Base-by-base conservation (phyloP, 2,329 filamentous ascomycete genomes). In the Thyridium curvatum region DNA sequence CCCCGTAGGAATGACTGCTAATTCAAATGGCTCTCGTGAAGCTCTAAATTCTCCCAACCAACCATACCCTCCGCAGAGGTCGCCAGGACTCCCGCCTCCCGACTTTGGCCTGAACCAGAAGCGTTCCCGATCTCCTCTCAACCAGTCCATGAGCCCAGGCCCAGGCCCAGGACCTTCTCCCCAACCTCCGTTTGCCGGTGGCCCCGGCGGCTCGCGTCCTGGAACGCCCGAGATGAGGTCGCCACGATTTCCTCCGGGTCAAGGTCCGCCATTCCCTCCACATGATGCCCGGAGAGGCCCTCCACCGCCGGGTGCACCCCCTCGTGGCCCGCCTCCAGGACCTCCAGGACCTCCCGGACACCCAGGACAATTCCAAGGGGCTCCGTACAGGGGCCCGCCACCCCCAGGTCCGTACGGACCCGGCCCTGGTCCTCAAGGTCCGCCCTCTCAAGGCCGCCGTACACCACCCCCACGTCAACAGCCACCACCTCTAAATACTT, bases 21-120 rank as follows among this genome's bases (percentile, higher is more conserved):
- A 79, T 64, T 54, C 66, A 53, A 62, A 64, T 58, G 62, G 66
- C 51, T 69, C 69, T 62, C 71, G 62, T 65, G 68, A 77, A 72
- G 72, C 56, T 67, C 50, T 74, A 55, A 71, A 54, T 46, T 53
- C 59, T 32, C 58, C 61, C 32, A 53, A 55, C 41, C 54, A 59
- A 41, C 54, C 58, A 45, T 57, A 54, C 38, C 47, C 59, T 32
- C 54, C 43, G 28, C 46, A 42, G 38, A 39, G 50, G 21, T 59
- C 61, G 33, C 59, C 62, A 35, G 62, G 59, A 32, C 54, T 67
- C 16, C 63, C 65, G 16, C 58, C 65, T n/a, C 60, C 63, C 8
- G 58, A 65, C 40, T 60, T 62, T 50, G 56, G 61, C 34, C 58
- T 65, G 17, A 54, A 56, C 29, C 61, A 62, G 38, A 53, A 64